These are phyloP conservation scores for Linnemannia schmuckeri DNA, from an alignment of 192 early-diverging fungal species.

Conservation along the genomic window DNA sequence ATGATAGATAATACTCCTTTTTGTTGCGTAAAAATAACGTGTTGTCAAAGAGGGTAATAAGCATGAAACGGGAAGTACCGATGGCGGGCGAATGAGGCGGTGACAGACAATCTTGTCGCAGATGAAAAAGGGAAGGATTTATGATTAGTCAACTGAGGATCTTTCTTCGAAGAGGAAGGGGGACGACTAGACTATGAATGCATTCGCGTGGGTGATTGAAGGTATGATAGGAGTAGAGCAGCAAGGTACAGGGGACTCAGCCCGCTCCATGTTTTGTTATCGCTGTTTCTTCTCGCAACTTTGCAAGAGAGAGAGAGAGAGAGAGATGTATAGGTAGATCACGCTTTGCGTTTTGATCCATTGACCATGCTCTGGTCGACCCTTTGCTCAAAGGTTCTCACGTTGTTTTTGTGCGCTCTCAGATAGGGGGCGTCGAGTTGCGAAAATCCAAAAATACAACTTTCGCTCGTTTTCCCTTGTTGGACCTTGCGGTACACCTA, in stretches of 20 bases:
- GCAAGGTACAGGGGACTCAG: background rate
- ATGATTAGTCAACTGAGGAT: background rate
- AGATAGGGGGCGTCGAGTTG: constrained; percentile 31
- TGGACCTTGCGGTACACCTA: no score
- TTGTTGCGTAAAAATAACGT: background rate
- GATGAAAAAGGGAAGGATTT: background rate
- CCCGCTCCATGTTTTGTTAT: background rate
- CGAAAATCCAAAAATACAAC: constrained; percentile 55
- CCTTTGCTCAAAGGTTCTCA: background rate
- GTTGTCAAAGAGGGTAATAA: background rate
- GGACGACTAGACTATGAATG: background rate
- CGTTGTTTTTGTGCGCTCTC: background rate
- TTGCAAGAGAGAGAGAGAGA: background rate
- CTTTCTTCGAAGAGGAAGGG: background rate
- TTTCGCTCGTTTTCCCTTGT: background rate
- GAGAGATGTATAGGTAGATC: background rate
- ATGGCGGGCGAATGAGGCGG: background rate
- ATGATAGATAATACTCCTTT: background rate
- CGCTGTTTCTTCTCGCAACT: background rate
- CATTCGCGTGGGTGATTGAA: background rate
- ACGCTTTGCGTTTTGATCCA: background rate
- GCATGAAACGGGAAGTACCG: background rate
- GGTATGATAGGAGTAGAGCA: background rate
- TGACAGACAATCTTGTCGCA: background rate
- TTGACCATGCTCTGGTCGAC: background rate